Evolutionary conservation across 2,329 filamentous ascomycete species (phyloP).

Genomic region (Colletotrichum orbiculare): DNA sequence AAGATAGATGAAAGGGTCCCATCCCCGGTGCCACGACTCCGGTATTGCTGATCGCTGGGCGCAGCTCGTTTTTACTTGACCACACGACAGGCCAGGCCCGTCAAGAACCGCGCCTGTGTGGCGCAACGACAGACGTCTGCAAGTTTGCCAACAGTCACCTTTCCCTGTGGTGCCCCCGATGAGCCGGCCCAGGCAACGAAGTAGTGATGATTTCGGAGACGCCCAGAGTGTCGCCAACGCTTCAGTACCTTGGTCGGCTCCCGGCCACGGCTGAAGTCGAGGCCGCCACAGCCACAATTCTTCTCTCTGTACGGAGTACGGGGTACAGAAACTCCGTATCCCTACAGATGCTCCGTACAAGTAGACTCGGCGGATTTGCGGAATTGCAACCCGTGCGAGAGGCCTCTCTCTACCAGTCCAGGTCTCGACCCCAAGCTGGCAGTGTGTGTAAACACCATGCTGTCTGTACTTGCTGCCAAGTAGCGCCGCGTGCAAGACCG

Average conservation of each 20-base stretch:
- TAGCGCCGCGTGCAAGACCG: no score
- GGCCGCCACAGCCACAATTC: conserved; percentile 14
- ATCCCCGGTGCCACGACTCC: conserved; percentile 24
- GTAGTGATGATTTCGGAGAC: conserved; percentile 25
- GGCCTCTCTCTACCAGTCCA: no score
- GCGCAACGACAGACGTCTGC: neutral
- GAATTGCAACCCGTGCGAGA: neutral
- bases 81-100: conserved; percentile 1
- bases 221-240: conserved; percentile 13
- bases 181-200: neutral
- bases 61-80: conserved; percentile 21
- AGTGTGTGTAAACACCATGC: no score
- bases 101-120: neutral
- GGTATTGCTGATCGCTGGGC: conserved; percentile 31
- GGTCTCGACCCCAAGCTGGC: no score
- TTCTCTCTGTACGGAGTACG: no score
- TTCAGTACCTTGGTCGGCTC: neutral
- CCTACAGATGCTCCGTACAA: no score
- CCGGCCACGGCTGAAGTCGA: conserved; percentile 4
- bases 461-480: no score
- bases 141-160: no score
- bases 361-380: conserved; percentile 28
- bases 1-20: neutral
- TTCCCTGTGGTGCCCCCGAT: neutral
- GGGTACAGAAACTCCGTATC: no score